Evolutionary conservation across 352 stramenopile genomes (phyloP), one percentile per base, ranked within the genome.

Genomic region (Globisporangium barbulae): DNA sequence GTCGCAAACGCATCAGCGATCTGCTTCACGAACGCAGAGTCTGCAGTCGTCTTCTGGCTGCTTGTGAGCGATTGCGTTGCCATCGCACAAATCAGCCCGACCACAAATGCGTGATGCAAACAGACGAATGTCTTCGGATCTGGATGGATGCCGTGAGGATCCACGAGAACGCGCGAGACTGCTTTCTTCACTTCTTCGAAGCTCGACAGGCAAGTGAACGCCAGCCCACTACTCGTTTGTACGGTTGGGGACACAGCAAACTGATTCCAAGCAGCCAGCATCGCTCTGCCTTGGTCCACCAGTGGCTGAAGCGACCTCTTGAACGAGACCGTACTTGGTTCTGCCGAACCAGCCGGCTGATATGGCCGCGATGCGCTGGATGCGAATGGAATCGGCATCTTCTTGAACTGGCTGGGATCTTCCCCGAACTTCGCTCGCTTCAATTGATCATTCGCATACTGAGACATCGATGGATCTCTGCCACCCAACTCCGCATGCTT

Each of bases 101-200:
- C 76, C 7, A 95, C 82, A 60, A 82, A 91, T 3, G 85, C 80
- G 49, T 95, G 87, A 45, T 95, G 87, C 1, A 95, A 70, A 35
- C 83, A 90, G 2, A 91, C 85, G 64, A 95, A 93, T 2, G 82
- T 90, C 52, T 74, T 78, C 0, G 64, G 66, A 56, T 90, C 81
- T 1, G 78, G 81, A 58, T 72, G 59, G 2, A 64, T 63, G 13
- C 72, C 68, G 33, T 65, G 82, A 8, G 81, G 70, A 44, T 91
- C 75, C 5, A 76, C 61, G 50, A 90, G 68, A 30, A 93, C 71
- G n/a, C 81, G 77, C 13, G 82, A 82, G 5, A 89, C 76, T 15
- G 79, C 77, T 55, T 89, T 88, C 39, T 94, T 93, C 37, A 90
- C 81, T 56, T 89, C 80, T 68, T 95, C 83, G 47, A 95, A 91